Percentiles rank a stretch among this genome's conserved stretches.
Conservation (phyloP, 1,284 basidiomycete genomes). For the Heterobasidion occidentale region DNA sequence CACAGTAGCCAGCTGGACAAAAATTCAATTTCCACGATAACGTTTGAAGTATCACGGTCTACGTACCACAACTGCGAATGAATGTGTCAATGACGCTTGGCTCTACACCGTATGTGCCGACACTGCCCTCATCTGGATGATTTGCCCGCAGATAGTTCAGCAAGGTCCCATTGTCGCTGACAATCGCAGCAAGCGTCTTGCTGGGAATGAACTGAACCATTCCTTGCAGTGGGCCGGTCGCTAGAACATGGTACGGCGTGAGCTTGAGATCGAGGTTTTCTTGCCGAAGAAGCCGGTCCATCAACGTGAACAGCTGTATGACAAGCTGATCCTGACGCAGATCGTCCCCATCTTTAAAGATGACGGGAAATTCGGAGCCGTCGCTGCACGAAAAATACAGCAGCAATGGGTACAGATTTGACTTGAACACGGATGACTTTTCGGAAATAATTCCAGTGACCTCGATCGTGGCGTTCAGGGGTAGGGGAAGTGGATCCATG, state of each 20-base stretch:
- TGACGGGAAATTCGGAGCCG: conserved; percentile 81
- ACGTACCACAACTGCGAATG: conserved; percentile 92
- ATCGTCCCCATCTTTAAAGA: conserved; percentile 99
- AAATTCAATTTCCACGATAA: background rate
- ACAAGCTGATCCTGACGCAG: conserved; percentile 97
- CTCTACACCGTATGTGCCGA: conserved; percentile 90
- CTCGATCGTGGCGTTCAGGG: conserved; percentile 79
- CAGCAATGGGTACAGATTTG: conserved; percentile 88
- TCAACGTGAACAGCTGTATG: conserved; percentile 94
- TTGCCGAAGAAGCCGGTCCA: conserved; percentile 91
- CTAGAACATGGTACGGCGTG: conserved; percentile 90
- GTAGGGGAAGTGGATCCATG: conserved; percentile 78
- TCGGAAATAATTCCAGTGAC: conserved; percentile 86
- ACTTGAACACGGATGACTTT: conserved; percentile 95
- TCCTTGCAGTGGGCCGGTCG: conserved; percentile 87
- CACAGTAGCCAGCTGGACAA: conserved; percentile 87
- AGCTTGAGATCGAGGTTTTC: conserved; percentile 94
- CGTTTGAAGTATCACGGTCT: background rate
- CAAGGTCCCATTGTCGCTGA: conserved; percentile 88
- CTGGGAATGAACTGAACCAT: conserved; percentile 97
- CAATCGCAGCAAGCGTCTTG: conserved; percentile 90
- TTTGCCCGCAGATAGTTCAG: conserved; percentile 83
- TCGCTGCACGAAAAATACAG: conserved; percentile 83
- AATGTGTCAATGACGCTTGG: conserved; percentile 93
- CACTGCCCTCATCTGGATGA: conserved; percentile 86